Evolutionary conservation across 129 eudicot genomes (phyloP).

Genomic region (Saposhnikovia divaricata): DNA sequence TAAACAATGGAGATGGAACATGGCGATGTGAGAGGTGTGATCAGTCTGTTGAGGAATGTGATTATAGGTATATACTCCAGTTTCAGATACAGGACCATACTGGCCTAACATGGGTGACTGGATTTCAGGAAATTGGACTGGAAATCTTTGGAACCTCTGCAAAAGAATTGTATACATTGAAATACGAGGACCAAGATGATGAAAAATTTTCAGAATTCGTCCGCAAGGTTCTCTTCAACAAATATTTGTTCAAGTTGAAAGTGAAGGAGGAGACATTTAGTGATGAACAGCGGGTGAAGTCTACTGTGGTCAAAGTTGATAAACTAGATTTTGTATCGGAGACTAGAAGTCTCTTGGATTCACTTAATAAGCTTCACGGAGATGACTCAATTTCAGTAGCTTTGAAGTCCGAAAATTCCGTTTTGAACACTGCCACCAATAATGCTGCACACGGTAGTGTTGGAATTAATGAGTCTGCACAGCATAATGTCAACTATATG

Average conservation of each 20-base stretch:
- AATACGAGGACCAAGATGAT: conserved; percentile 60
- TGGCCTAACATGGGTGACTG: conserved; percentile 67
- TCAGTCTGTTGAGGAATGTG: conserved; percentile 61
- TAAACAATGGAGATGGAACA: conserved; percentile 82
- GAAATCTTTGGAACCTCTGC: conserved; percentile 73
- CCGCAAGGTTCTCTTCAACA: conserved; percentile 31
- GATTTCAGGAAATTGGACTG: conserved; percentile 71
- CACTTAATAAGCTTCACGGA: conserved; percentile 23
- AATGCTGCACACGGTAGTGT: conserved; percentile 22
- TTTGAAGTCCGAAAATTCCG: conserved; percentile 22
- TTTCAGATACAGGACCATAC: conserved; percentile 78
- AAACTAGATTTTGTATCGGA: conserved; percentile 40
- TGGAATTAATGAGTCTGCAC: conserved; percentile 18
- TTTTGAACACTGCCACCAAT: conserved; percentile 20
- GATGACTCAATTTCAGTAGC: conserved; percentile 28
- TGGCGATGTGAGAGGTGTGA: conserved; percentile 92
- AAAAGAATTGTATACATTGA: conserved; percentile 51
- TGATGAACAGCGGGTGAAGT: conserved; percentile 66
- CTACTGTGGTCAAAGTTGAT: conserved; percentile 58
- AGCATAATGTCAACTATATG: conserved; percentile 19
- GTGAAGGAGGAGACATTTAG: conserved; percentile 77
- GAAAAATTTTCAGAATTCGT: conserved; percentile 45
- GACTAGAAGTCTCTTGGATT: conserved; percentile 43
- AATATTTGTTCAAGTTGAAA: conserved; percentile 55
- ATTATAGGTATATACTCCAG: conserved; percentile 77